Evolutionary conservation across 2,329 filamentous ascomycete species (phyloP), one percentile per base, ranked within the genome.

Genomic region (Beauveria rudraprayagi): DNA sequence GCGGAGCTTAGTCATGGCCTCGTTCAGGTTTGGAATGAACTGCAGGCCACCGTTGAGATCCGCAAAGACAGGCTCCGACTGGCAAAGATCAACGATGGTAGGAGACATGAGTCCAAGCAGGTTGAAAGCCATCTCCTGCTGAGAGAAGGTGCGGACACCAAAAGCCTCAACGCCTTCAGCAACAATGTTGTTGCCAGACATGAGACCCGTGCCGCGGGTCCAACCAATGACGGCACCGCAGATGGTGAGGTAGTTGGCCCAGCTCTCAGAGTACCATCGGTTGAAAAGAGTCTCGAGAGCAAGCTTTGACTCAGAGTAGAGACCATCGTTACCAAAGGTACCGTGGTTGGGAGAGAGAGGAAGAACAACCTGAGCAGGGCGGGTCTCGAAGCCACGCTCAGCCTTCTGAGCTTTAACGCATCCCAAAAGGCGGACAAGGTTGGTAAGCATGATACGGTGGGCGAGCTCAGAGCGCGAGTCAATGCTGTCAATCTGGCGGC

Each of bases 41-140:
- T 99, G 94, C 61, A 99, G 85, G 67, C 94, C 95, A 71, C 95
- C 94, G 77, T 99, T 99, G 57, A 99, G 82, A 76, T 99, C 94
- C 65, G 94, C 94, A 76, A 94, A 97, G 63, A 99, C 92, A 11
- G 94, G 95, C 78, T 97, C 91, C 50, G 85, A 81, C 78, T 99
- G 94, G 82, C 94, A 99, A 48, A 99, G 84, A 72, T 99, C 92
- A 67, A 96, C 92, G 69, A 99, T 90, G 30, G 88, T 84, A 43
- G 94, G 92, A 1, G 92, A 90, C 94, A 99, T 96, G 58, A 99
- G 84, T 67, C 94, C 93, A 50, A 99, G 85, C 66, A 99, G 78
- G 77, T 99, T 99, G 83, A 99, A 99, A 17, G 94, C 94, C 94
- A 99, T 99, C 77, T 99, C 94, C 74, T 96, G 92, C 78, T 97